Conservation (phyloP, 495 filamentous ascomycete genomes). For the Trichoderma virens region DNA sequence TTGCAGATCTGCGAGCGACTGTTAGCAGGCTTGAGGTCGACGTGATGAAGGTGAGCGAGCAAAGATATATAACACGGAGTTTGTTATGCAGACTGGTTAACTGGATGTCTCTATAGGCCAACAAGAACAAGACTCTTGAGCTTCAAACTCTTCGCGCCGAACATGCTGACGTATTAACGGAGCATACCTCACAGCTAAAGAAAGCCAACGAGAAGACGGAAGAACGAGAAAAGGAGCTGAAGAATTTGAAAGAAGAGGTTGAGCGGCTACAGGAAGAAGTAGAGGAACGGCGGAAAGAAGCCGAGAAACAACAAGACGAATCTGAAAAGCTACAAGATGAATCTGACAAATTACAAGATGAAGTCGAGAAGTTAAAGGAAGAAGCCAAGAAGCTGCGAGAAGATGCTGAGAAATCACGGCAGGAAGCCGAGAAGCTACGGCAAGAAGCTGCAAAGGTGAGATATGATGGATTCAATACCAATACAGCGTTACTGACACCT, state of each 20-base stretch:
- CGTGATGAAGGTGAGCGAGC: slow-evolving; percentile 42
- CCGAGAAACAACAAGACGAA: slow-evolving; percentile 14
- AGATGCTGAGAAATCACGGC: slow-evolving; percentile 13
- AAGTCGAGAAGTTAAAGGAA: slow-evolving; percentile 12
- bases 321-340: slow-evolving; percentile 18
- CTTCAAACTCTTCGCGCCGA: slow-evolving; percentile 43
- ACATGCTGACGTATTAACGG: background rate
- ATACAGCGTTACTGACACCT: background rate
- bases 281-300: background rate
- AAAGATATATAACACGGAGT: background rate
- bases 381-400: slow-evolving; percentile 14
- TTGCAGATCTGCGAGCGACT: slow-evolving; percentile 52
- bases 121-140: slow-evolving; percentile 49
- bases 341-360: background rate
- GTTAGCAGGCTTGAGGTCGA: slow-evolving; percentile 52
- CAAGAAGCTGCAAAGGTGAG: slow-evolving; percentile 14
- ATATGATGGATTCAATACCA: slow-evolving; percentile 16
- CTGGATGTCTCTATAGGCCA: slow-evolving; percentile 24
- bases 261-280: slow-evolving; percentile 16
- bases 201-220: slow-evolving; percentile 9
- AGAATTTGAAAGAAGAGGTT: slow-evolving; percentile 8
- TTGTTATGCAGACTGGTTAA: slow-evolving; percentile 11
- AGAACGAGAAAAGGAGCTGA: slow-evolving; percentile 15
- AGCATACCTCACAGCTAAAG: background rate
- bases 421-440: slow-evolving; percentile 11